phyloP scores from a whole-genome alignment of 2,329 filamentous ascomycete species.

The Penicillium sp. region DNA sequence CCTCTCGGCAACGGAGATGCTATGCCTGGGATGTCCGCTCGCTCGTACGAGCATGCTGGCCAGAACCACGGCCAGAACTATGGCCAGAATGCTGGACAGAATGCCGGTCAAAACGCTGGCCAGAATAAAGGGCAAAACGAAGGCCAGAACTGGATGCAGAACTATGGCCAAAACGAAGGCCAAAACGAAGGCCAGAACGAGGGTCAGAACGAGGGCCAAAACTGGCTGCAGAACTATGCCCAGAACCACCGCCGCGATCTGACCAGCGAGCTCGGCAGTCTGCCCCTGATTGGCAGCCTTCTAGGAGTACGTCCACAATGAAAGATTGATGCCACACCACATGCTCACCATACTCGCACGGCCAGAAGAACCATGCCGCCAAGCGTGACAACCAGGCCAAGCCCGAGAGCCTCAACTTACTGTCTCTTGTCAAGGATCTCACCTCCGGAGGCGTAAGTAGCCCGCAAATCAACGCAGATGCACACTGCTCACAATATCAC shows the following conservation, averaged over 20 bases:
- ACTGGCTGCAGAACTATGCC: constrained; percentile 6
- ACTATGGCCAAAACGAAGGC: not conserved
- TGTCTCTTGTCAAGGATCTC: constrained; percentile 11
- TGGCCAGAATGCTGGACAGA: constrained; percentile 11
- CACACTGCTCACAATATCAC: not conserved
- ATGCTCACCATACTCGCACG: not conserved
- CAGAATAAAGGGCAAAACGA: constrained; percentile 7
- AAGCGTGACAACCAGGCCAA: not conserved
- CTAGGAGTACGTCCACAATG: constrained; percentile 8
- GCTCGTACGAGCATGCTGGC: not conserved
- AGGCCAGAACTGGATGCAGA: constrained; percentile 7
- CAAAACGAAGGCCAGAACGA: not conserved
- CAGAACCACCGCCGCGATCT: constrained; percentile 6
- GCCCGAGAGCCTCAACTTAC: not conserved
- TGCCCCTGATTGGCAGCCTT: constrained; percentile 19
- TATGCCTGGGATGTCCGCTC: not conserved
- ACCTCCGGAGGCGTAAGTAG: constrained; percentile 19
- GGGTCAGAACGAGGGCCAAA: constrained; percentile 2
- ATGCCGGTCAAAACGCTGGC: constrained; percentile 3
- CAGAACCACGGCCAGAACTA: constrained; percentile 12
- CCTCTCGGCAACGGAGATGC: not conserved
- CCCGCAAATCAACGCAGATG: accelerated
- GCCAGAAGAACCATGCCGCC: not conserved
- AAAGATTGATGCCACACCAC: not conserved
- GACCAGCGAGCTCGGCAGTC: constrained; percentile 9